A percentile compares a stretch with the other conserved stretches of the same genome.
These are phyloP conservation scores for Artemisia annua DNA, from an alignment of 129 eudicot genomes.

Conservation along the genomic window DNA sequence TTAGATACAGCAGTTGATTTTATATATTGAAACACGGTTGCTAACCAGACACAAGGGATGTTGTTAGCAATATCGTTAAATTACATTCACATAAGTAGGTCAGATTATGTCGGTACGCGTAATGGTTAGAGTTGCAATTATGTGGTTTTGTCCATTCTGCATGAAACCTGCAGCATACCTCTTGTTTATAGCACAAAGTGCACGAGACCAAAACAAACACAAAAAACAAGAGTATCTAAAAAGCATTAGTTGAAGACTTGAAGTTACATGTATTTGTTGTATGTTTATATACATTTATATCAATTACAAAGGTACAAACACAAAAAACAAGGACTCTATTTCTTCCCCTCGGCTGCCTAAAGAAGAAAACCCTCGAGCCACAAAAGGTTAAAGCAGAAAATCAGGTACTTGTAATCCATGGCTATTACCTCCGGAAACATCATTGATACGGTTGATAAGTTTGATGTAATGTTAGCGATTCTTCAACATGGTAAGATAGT, in stretches of 20 bases:
- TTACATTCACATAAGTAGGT: too few species aligned
- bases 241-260: slow-evolving; percentile 17
- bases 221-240: slow-evolving; percentile 19
- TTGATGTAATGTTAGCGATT: slow-evolving; percentile 50
- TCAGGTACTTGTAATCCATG: slow-evolving; percentile 24
- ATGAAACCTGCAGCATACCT: slow-evolving; percentile 12
- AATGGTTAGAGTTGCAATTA: neutral
- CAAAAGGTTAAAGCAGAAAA: slow-evolving; percentile 29
- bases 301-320: slow-evolving; percentile 13
- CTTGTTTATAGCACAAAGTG: slow-evolving; percentile 13
- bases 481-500: slow-evolving; percentile 34
- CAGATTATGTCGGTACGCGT: too few species aligned
- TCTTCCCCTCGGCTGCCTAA: slow-evolving; percentile 22
- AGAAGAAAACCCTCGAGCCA: slow-evolving; percentile 13
- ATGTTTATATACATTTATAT: slow-evolving; percentile 37
- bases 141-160: neutral
- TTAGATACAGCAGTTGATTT: too few species aligned
- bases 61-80: too few species aligned
- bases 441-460: slow-evolving; percentile 18
- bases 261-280: slow-evolving; percentile 17
- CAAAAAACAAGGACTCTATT: slow-evolving; percentile 4
- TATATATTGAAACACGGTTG: too few species aligned
- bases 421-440: slow-evolving; percentile 22
- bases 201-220: slow-evolving; percentile 10
- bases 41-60: too few species aligned